Conservation (phyloP, 1,284 basidiomycete genomes). For the Ganoderma resinaceum region DNA sequence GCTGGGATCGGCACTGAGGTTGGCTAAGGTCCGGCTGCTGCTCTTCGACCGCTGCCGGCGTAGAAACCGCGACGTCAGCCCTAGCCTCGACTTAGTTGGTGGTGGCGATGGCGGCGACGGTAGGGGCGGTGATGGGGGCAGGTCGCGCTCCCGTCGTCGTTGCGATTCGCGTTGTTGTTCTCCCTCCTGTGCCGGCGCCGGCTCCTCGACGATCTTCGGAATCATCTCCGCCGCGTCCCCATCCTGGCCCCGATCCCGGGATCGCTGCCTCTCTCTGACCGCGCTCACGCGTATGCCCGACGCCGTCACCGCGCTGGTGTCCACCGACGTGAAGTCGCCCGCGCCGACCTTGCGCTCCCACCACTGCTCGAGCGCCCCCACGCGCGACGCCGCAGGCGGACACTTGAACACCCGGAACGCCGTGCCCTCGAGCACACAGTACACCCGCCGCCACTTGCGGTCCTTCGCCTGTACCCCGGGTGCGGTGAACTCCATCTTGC, state of each 20-base stretch:
- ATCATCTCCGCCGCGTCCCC: slow-evolving; percentile 19
- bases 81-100: slow-evolving; percentile 35
- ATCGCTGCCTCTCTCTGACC: slow-evolving; percentile 30
- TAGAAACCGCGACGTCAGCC: slow-evolving; percentile 35
- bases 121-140: slow-evolving; percentile 14
- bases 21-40: slow-evolving; percentile 15
- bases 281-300: slow-evolving; percentile 34
- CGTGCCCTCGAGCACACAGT: slow-evolving; percentile 95
- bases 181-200: not conserved
- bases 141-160: not conserved
- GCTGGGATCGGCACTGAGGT: slow-evolving; percentile 1
- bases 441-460: slow-evolving; percentile 89
- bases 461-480: slow-evolving; percentile 91
- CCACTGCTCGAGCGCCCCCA: slow-evolving; percentile 66
- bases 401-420: slow-evolving; percentile 85
- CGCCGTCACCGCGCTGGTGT: slow-evolving; percentile 30
- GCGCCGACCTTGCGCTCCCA: slow-evolving; percentile 80
- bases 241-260: not conserved
- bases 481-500: slow-evolving; percentile 93
- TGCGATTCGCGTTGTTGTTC: not conserved
- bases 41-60: slow-evolving; percentile 35
- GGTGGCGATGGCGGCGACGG: slow-evolving; percentile 14
- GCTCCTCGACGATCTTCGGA: slow-evolving; percentile 34
- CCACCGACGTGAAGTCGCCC: slow-evolving; percentile 54
- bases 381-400: slow-evolving; percentile 54